phyloP scores from a whole-genome alignment of 192 early-diverging fungal species.

The Entomortierella parvispora region DNA sequence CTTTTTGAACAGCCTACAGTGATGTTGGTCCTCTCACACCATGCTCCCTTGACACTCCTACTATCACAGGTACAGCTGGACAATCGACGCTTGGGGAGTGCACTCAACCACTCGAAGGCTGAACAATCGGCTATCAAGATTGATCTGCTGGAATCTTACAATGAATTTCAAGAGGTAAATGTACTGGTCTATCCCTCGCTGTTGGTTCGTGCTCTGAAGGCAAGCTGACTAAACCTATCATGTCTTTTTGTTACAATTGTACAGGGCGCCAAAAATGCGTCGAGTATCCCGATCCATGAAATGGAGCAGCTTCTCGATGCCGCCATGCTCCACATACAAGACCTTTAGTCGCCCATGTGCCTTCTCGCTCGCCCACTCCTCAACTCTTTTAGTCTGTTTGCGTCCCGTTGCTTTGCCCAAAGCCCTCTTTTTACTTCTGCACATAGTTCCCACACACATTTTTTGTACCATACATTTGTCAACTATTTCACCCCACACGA shows the following conservation, averaged over 20 bases:
- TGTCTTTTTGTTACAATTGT: neutral
- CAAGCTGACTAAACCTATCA: too few relatives aligned
- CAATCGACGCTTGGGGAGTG: conserved; percentile 34
- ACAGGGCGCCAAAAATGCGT: too few relatives aligned
- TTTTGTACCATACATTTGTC: too few relatives aligned
- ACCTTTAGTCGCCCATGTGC: too few relatives aligned
- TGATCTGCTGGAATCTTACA: conserved; percentile 31
- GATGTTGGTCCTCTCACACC: too few relatives aligned
- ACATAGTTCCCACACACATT: too few relatives aligned
- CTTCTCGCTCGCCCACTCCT: neutral
- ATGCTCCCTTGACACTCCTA: too few relatives aligned
- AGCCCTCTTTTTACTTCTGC: neutral
- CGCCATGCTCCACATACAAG: neutral
- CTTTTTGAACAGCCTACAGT: too few relatives aligned
- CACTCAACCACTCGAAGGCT: conserved; percentile 34
- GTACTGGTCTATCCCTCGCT: too few relatives aligned
- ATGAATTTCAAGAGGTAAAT: conserved; percentile 39
- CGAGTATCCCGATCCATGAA: neutral
- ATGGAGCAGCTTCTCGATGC: neutral
- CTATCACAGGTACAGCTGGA: conserved; percentile 29
- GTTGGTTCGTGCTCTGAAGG: too few relatives aligned
- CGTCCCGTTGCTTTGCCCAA: neutral
- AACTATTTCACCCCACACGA: too few relatives aligned
- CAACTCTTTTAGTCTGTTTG: neutral
- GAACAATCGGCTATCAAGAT: conserved; percentile 27